These are phyloP conservation scores for Flaveria brownii DNA, from an alignment of 129 eudicot species.

Conservation along the genomic window DNA sequence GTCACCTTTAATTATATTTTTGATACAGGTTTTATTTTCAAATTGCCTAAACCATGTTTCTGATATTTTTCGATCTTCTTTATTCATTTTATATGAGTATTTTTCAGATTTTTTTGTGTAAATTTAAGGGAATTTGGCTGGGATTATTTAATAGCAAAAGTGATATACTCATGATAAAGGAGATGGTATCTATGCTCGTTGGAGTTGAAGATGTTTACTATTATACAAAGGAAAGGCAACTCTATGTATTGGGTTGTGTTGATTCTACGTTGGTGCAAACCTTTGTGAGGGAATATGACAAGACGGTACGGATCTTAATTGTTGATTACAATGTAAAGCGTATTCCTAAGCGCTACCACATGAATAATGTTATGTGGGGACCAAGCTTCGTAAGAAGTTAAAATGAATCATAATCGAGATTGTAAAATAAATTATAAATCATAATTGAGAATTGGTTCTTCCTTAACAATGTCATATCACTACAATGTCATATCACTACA, in stretches of 20 bases:
- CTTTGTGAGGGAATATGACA: not conserved
- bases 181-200: not conserved
- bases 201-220: conserved; percentile 3
- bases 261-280: not conserved
- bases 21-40: not conserved
- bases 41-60: not conserved
- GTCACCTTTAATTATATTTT: not conserved
- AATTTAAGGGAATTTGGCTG: not conserved
- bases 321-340: not conserved
- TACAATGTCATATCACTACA: too few relatives aligned
- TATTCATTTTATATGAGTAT: too few relatives aligned
- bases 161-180: not conserved
- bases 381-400: not conserved
- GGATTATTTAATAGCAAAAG: not conserved
- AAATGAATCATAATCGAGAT: not conserved
- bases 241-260: not conserved
- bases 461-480: too few relatives aligned
- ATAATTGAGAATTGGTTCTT: too few relatives aligned
- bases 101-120: not conserved
- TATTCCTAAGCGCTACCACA: not conserved
- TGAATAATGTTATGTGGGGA: conserved; percentile 1
- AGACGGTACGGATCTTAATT: not conserved
- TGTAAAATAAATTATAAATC: too few relatives aligned
- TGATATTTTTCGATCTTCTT: not conserved
- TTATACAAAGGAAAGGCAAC: not conserved